These are phyloP conservation scores for Pythium vanterpoolii DNA, from an alignment of 352 stramenopile species.

Conservation along the genomic window DNA sequence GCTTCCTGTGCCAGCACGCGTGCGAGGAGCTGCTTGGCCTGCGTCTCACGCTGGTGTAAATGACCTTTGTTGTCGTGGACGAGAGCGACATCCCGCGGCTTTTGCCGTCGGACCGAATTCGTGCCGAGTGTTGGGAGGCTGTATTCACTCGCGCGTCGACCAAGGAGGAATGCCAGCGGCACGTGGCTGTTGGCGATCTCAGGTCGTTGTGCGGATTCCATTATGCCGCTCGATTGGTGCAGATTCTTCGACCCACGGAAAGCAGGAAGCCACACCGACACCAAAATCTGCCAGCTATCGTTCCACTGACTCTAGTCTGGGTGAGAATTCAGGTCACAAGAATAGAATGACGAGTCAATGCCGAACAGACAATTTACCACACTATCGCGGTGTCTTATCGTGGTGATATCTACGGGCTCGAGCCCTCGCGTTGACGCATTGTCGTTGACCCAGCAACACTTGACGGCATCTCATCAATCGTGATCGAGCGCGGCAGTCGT, in stretches of 20 bases:
- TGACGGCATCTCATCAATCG: not conserved
- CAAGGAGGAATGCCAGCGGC: conserved; percentile 66
- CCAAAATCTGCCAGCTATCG: too few relatives aligned
- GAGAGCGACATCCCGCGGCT: not conserved
- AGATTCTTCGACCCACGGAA: too few relatives aligned
- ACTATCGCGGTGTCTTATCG: not conserved
- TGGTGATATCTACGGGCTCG: not conserved
- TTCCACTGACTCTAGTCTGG: too few relatives aligned
- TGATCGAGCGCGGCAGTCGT: not conserved
- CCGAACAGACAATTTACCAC: not conserved
- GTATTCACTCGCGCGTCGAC: conserved; percentile 41
- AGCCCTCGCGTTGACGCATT: not conserved
- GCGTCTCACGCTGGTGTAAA: conserved; percentile 33
- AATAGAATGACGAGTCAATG: not conserved
- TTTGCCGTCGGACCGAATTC: not conserved
- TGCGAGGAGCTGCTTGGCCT: conserved; percentile 34
- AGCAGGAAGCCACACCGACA: too few relatives aligned
- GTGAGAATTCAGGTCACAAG: not conserved
- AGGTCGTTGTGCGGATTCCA: not conserved
- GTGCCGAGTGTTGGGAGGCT: conserved; percentile 5
- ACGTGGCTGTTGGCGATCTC: conserved; percentile 51
- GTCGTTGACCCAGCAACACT: too few relatives aligned
- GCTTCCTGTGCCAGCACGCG: conserved; percentile 28
- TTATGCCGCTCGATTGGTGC: not conserved
- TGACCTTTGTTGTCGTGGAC: not conserved